phyloP scores from a whole-genome alignment of 306 rosid species.

The Inga oerstediana region DNA sequence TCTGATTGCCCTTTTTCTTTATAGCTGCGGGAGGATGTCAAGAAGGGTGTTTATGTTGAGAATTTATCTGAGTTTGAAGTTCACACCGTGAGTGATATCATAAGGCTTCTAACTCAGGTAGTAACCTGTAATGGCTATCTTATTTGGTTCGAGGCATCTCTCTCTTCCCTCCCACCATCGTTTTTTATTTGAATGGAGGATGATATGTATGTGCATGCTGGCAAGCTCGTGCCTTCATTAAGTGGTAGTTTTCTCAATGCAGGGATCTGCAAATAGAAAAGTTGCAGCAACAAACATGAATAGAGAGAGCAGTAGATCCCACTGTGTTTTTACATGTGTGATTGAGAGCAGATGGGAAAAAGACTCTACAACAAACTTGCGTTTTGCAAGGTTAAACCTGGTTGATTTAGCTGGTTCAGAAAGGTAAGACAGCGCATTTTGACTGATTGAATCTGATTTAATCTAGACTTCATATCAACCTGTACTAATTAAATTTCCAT shows the following conservation, averaged over 20 bases:
- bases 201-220: conserved; percentile 12
- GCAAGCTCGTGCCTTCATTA: conserved; percentile 21
- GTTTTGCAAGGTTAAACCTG: conserved; percentile 89
- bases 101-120: conserved; percentile 87
- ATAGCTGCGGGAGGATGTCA: conserved; percentile 92
- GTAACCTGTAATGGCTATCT: conserved; percentile 15
- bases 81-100: conserved; percentile 73
- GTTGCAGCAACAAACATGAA: conserved; percentile 99
- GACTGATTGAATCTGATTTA: conserved; percentile 25
- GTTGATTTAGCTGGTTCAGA: conserved; percentile 99
- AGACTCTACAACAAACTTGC: conserved; percentile 83
- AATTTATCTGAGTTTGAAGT: conserved; percentile 93
- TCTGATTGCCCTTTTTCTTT: conserved; percentile 29
- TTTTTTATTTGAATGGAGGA: conserved; percentile 17
- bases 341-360: conserved; percentile 98
- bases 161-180: background rate
- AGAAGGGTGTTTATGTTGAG: conserved; percentile 92
- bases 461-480: conserved; percentile 13
- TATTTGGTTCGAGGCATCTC: conserved; percentile 29
- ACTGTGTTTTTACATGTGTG: conserved; percentile 94
- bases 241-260: conserved; percentile 40
- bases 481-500: conserved; percentile 28
- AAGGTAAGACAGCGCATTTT: conserved; percentile 53
- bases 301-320: conserved; percentile 98
- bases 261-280: conserved; percentile 97